phyloP scores from a whole-genome alignment of 139 green algal species.

The Nannochloris sp. region DNA sequence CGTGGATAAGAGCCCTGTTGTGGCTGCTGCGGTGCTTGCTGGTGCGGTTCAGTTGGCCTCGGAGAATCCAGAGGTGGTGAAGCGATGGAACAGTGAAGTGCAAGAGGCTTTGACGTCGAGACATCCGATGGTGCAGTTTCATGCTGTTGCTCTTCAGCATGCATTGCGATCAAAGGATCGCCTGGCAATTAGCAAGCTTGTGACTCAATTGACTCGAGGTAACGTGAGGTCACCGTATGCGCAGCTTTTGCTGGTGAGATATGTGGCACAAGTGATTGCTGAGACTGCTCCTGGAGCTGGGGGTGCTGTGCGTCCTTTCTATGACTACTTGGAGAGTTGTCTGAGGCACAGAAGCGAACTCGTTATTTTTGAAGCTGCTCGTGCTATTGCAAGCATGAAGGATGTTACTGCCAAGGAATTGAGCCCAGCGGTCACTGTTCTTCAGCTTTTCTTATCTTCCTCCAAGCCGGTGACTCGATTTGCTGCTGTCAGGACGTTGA shows the following conservation, averaged over 20 bases:
- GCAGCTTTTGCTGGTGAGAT: slow-evolving; percentile 92
- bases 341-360: slow-evolving; percentile 82
- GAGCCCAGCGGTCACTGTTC: slow-evolving; percentile 88
- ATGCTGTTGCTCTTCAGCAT: slow-evolving; percentile 91
- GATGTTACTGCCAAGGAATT: slow-evolving; percentile 88
- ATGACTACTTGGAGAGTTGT: slow-evolving; percentile 94
- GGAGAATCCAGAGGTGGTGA: slow-evolving; percentile 85
- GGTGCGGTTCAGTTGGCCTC: slow-evolving; percentile 72
- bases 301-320: slow-evolving; percentile 86
- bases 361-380: slow-evolving; percentile 84
- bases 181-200: slow-evolving; percentile 94
- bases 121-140: slow-evolving; percentile 92
- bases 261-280: slow-evolving; percentile 74
- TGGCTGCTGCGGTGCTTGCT: slow-evolving; percentile 72
- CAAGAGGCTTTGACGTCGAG: slow-evolving; percentile 85
- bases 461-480: slow-evolving; percentile 96
- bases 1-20: slow-evolving; percentile 80
- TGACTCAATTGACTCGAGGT: slow-evolving; percentile 74
- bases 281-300: slow-evolving; percentile 26
- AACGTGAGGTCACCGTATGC: slow-evolving; percentile 83
- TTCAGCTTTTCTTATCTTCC: slow-evolving; percentile 96
- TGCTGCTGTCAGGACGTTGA: slow-evolving; percentile 80
- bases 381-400: slow-evolving; percentile 85
- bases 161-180: slow-evolving; percentile 82
- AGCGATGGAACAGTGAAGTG: slow-evolving; percentile 94